Conservation (phyloP, 73 alveolate genomes). For the Paramecium primaurelia region DNA sequence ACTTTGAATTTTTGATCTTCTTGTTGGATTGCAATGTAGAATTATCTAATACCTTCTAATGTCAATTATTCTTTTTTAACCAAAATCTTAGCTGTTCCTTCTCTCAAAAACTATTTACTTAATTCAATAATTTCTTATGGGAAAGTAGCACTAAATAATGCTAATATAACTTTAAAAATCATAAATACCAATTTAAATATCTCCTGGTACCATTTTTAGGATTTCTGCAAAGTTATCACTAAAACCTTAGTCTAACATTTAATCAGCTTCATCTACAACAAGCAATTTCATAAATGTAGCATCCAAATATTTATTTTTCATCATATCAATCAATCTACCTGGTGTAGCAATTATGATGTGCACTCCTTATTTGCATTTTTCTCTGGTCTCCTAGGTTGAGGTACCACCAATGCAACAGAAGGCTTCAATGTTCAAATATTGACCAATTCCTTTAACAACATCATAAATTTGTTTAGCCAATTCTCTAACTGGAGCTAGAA, state of each 20-base stretch:
- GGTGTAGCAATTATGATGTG: conserved; percentile 97
- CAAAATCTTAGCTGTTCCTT: conserved; percentile 75
- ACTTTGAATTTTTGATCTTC: conserved; percentile 88
- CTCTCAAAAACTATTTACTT: conserved; percentile 83
- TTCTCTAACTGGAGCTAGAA: conserved; percentile 99
- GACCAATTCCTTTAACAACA: conserved; percentile 76
- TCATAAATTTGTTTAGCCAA: conserved; percentile 85
- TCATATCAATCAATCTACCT: conserved; percentile 94
- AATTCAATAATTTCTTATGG: conserved; percentile 82
- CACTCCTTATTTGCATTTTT: conserved; percentile 80
- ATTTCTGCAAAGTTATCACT: conserved; percentile 91
- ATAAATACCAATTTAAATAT: conserved; percentile 67
- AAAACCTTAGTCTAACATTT: conserved; percentile 97
- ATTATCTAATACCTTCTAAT: conserved; percentile 91
- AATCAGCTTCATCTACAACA: conserved; percentile 98
- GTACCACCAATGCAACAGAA: conserved; percentile 95
- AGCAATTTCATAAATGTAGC: conserved; percentile 78
- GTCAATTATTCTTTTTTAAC: conserved; percentile 85
- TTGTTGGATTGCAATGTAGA: conserved; percentile 86
- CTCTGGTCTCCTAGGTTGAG: conserved; percentile 85
- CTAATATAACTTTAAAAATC: background rate
- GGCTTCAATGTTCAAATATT: conserved; percentile 81
- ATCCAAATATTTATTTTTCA: conserved; percentile 82
- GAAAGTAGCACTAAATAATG: conserved; percentile 90
- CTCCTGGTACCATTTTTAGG: conserved; percentile 84